Conservation (phyloP, 192 early-diverging fungal species). For the Entophlyctis helioformis region DNA sequence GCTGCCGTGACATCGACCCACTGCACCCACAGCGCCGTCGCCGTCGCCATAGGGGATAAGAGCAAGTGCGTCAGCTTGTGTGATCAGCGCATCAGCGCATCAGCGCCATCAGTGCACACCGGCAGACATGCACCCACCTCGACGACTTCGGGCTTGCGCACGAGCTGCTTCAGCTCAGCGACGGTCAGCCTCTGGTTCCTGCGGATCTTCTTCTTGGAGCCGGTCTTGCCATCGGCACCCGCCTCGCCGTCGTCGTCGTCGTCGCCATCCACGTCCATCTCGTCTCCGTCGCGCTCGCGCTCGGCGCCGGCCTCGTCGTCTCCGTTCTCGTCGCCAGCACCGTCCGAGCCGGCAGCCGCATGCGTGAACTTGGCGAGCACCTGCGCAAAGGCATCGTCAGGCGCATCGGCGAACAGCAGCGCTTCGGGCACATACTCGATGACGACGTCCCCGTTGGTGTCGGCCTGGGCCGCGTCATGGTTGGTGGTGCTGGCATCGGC, state of each 20-base stretch:
- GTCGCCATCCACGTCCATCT: constrained; percentile 2
- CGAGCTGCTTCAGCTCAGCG: constrained; percentile 86
- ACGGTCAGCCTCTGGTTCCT: constrained; percentile 56
- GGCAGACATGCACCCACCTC: constrained; percentile 63
- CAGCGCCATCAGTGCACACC: no score
- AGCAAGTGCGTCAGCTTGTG: no score
- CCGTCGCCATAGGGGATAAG: no score
- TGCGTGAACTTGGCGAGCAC: constrained; percentile 31
- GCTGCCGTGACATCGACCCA: constrained; percentile 88
- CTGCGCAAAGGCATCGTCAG: constrained; percentile 19
- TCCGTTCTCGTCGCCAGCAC: constrained; percentile 4
- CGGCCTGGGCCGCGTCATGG: background rate
- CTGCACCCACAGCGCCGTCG: constrained; percentile 5
- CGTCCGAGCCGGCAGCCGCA: background rate
- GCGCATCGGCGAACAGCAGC: constrained; percentile 4
- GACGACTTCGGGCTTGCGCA: constrained; percentile 86
- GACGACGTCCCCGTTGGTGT: constrained; percentile 10
- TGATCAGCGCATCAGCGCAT: no score
- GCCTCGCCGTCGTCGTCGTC: constrained; percentile 17
- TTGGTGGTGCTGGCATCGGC: background rate
- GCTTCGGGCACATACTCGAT: constrained; percentile 38
- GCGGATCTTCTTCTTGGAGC: constrained; percentile 28
- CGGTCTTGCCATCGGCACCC: constrained; percentile 27
- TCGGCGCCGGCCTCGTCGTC: constrained; percentile 10
- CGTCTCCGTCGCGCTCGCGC: background rate